Percentiles rank a stretch among this genome's conserved stretches.
phyloP scores from a whole-genome alignment of 768 basidiomycete species.

The Auriscalpium microsporum region DNA sequence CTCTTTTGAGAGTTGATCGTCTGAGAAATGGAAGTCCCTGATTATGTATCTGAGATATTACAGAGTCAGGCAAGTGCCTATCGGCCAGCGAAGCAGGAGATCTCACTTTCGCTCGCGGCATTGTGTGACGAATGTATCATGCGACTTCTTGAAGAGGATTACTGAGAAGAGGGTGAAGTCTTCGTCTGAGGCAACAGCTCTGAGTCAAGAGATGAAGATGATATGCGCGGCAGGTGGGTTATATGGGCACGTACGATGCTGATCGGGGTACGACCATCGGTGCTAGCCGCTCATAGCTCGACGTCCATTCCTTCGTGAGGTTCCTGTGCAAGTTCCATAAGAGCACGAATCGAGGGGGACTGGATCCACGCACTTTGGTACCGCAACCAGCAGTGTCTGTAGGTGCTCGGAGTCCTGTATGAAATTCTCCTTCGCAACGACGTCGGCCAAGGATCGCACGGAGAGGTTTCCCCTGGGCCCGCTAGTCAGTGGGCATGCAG shows the following conservation, averaged over 20 bases:
- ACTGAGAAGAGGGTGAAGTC: conserved; percentile 83
- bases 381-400: conserved; percentile 86
- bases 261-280: conserved; percentile 92
- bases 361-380: conserved; percentile 66
- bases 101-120: conserved; percentile 90
- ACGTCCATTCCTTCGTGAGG: conserved; percentile 79
- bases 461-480: conserved; percentile 83
- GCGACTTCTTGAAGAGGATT: conserved; percentile 82
- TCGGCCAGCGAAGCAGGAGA: background rate
- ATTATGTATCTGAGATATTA: conserved; percentile 65
- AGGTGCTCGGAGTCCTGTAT: conserved; percentile 88
- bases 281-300: conserved; percentile 80
- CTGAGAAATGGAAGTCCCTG: conserved; percentile 89
- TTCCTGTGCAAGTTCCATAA: conserved; percentile 37
- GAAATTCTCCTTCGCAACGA: conserved; percentile 76
- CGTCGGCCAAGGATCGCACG: conserved; percentile 74
- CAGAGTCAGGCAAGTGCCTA: background rate
- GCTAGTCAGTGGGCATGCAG: conserved; percentile 4
- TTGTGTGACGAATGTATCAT: conserved; percentile 89
- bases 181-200: conserved; percentile 73
- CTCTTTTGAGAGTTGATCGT: conserved; percentile 73
- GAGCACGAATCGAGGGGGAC: background rate
- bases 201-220: conserved; percentile 24
- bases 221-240: background rate
- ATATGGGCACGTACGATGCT: conserved; percentile 51